phyloP scores from a whole-genome alignment of 2,329 filamentous ascomycete genomes.

The Phialocephala sp. region DNA sequence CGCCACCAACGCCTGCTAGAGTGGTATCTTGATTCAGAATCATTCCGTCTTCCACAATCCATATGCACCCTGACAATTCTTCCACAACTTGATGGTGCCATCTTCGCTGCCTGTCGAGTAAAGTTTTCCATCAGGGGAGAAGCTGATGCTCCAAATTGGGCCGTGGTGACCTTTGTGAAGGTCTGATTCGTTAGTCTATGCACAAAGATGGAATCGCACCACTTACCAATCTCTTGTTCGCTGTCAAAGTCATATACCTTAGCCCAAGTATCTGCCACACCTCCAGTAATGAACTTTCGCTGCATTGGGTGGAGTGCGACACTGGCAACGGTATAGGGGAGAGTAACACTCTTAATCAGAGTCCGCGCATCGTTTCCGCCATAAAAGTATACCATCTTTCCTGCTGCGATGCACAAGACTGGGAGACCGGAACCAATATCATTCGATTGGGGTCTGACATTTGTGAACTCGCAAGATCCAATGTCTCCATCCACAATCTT shows the following conservation, averaged over 20 bases:
- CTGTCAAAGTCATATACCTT: constrained; percentile 89
- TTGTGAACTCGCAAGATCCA: constrained; percentile 87
- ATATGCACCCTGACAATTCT: constrained; percentile 70
- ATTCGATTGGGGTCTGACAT: constrained; percentile 63
- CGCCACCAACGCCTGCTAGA: constrained; percentile 1
- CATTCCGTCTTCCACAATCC: constrained; percentile 59
- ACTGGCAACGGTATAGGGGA: constrained; percentile 86
- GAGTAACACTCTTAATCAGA: constrained; percentile 78
- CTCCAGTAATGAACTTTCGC: constrained; percentile 86
- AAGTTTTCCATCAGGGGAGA: constrained; percentile 92
- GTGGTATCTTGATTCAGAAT: constrained; percentile 16
- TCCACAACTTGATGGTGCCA: constrained; percentile 93
- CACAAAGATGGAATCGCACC: constrained; percentile 6
- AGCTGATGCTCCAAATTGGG: constrained; percentile 94
- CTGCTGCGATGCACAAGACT: constrained; percentile 88
- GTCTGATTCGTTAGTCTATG: constrained; percentile 56
- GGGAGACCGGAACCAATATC: constrained; percentile 72
- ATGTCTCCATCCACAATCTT: constrained; percentile 83
- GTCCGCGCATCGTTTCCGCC: constrained; percentile 73
- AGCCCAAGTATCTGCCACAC: constrained; percentile 95
- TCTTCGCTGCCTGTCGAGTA: constrained; percentile 98
- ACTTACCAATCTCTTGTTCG: constrained; percentile 75
- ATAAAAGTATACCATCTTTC: constrained; percentile 93
- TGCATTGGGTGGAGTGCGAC: constrained; percentile 85
- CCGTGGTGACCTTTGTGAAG: constrained; percentile 97